Conservation (phyloP, 768 basidiomycete species). For the Kwoniella dendrophila region DNA sequence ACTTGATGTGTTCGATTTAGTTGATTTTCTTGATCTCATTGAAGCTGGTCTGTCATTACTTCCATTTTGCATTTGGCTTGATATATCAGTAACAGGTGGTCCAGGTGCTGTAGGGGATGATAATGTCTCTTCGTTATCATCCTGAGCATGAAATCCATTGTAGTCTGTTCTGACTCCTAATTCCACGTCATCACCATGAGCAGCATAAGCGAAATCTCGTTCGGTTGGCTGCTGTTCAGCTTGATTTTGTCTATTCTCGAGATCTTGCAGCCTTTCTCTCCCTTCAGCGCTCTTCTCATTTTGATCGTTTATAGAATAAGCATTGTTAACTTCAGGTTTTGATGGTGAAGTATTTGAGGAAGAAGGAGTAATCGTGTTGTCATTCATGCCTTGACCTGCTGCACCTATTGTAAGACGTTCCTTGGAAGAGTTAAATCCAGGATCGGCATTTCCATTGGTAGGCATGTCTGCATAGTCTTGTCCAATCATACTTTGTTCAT, state of each 20-base stretch:
- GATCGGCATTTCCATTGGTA: constrained; percentile 14
- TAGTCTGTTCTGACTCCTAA: constrained; percentile 1
- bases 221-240: constrained; percentile 7
- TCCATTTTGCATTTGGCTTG: neutral
- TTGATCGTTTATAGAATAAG: neutral
- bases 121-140: constrained; percentile 6
- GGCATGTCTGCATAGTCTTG: constrained; percentile 46
- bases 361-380: constrained; percentile 10
- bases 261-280: constrained; percentile 10
- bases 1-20: neutral
- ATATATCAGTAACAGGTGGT: constrained; percentile 11
- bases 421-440: constrained; percentile 38
- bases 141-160: neutral
- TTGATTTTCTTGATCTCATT: constrained; percentile 4
- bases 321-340: neutral
- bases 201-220: constrained; percentile 21
- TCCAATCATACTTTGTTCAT: constrained; percentile 42
- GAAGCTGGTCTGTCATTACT: neutral
- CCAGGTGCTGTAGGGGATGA: constrained; percentile 24
- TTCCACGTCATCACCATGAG: constrained; percentile 18
- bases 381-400: neutral
- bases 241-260: neutral
- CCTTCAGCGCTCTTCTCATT: constrained; percentile 8
- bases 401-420: constrained; percentile 31
- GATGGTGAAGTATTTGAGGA: constrained; percentile 4